Evolutionary conservation across 192 early-diverging fungal species (phyloP).

Genomic region (Gonapodya prolifera): DNA sequence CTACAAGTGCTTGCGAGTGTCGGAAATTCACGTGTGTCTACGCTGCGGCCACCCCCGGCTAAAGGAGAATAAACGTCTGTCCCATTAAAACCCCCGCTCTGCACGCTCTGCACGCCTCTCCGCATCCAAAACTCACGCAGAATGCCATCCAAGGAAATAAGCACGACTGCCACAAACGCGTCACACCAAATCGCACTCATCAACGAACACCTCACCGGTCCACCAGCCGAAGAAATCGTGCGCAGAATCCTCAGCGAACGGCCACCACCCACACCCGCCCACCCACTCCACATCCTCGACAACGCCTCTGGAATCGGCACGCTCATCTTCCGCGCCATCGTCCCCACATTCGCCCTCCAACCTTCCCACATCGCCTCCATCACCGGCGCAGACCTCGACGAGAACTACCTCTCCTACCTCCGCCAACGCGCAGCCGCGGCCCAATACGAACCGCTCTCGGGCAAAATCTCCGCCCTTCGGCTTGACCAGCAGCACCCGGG

Average conservation of each 20-base stretch:
- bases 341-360: not conserved
- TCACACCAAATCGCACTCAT: not conserved
- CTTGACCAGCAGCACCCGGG: not conserved
- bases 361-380: conserved; percentile 8
- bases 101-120: not conserved
- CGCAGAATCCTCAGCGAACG: conserved; percentile 4
- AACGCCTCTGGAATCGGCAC: conserved; percentile 9
- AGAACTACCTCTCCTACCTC: conserved; percentile 8
- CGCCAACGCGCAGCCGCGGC: conserved; percentile 1
- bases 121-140: not conserved
- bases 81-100: not conserved
- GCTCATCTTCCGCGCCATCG: conserved; percentile 7
- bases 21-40: too few species aligned
- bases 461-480: not conserved
- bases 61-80: not conserved
- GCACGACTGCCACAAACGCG: not conserved
- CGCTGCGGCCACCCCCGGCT: not conserved
- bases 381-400: conserved; percentile 9
- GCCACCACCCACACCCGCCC: not conserved
- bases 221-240: conserved; percentile 1
- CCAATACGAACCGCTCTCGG: not conserved
- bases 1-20: too few species aligned
- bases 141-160: not conserved
- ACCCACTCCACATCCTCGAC: conserved; percentile 9
- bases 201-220: not conserved